Evolutionary conservation across 1,284 basidiomycete genomes (phyloP), one percentile per base, ranked within the genome.

Genomic region (Xanthoconium separans): DNA sequence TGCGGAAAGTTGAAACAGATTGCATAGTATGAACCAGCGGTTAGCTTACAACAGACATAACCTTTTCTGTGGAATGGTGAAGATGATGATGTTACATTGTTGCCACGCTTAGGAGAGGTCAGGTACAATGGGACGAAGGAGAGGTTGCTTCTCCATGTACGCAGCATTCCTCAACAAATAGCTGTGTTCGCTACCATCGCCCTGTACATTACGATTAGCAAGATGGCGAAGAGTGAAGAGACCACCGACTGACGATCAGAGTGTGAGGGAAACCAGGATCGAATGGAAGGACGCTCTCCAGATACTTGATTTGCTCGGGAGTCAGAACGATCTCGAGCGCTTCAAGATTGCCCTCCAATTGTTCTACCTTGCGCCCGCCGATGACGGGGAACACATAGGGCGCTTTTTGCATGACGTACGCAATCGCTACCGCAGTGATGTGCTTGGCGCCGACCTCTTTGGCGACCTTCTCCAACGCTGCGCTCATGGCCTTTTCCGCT

Each of bases 361-460:
- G 79, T 57, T 80, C 77, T 36, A 78, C 64, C 56, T 82, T 82
- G 53, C 79, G 73, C 0, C 78, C 77, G 0, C 82, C 81, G 29
- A 81, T 61, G 46, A 80, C 70, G 0, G 77, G 77, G 65, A 81
- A 81, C 15, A 80, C 77, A 56, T 75, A 77, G 0, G 77, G 72
- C 0, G 73, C 61, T 58, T 80, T 81, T 44, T 77, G 73, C 73
- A 80, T 70, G 9, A 79, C 57, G 54, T 80, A 81, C 13, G 79
- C 77, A 46, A 81, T 77, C 68, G 76, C 10, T 71, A 74, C 65
- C 53, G 44, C 64, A 3, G 64, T 65, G 41, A 70, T 20, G 11
- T 64, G 61, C 18, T 55, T 57, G 0, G 64, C 49, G 9, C 61
- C 64, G 13, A 65, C 46, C 49, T 65, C 57, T 42, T 68, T 57